Evolutionary conservation across 2,329 filamentous ascomycete species (phyloP).

Genomic region (Neofusicoccum parvum): DNA sequence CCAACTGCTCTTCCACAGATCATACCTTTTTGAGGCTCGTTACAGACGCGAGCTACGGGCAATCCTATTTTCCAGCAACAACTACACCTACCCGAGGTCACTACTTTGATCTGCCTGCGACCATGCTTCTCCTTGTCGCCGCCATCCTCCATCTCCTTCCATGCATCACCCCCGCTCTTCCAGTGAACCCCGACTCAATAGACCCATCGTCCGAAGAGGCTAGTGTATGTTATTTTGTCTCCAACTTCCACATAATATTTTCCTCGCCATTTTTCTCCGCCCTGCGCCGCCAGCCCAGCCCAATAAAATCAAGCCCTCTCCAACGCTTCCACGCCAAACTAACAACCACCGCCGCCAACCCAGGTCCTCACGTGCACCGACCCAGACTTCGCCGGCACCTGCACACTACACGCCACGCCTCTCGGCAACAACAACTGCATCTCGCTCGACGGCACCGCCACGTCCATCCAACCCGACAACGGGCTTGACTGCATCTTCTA

Average conservation of each 20-base stretch:
- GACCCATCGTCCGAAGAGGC: not conserved
- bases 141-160: not conserved
- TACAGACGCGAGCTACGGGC: no score
- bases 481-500: constrained; percentile 13
- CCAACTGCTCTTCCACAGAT: no score
- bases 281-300: no score
- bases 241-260: not conserved
- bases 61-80: no score
- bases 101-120: not conserved
- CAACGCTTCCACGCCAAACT: not conserved
- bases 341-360: not conserved
- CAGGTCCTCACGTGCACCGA: constrained; percentile 1
- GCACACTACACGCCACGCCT: not conserved
- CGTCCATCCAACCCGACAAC: not conserved
- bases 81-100: not conserved
- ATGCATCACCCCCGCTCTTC: not conserved
- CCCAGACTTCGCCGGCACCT: not conserved
- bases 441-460: not conserved
- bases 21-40: no score
- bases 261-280: not conserved
- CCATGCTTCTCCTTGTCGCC: not conserved
- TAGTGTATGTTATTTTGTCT: not conserved
- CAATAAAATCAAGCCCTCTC: no score
- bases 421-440: constrained; percentile 12
- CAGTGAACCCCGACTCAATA: not conserved